Percentiles rank a stretch among this genome's conserved stretches.
Conservation (phyloP, 352 stramenopile species). For the Globisporangium emineosum region DNA sequence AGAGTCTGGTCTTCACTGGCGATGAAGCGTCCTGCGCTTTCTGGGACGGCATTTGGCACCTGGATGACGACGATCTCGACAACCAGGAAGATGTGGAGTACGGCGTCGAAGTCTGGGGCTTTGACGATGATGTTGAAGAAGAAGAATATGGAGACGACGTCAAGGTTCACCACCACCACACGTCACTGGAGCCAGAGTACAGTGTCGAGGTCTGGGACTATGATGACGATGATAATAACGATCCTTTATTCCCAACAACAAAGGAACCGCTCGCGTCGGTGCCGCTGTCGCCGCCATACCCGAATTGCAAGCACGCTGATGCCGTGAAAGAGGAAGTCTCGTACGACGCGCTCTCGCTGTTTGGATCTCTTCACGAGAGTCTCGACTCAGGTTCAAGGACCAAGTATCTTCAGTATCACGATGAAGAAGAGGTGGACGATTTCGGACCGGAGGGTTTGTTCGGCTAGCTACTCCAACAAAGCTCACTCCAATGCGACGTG, state of each 20-base stretch:
- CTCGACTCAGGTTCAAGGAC: neutral
- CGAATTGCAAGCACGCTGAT: neutral
- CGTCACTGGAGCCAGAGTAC: slow-evolving; percentile 2
- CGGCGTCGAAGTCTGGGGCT: slow-evolving; percentile 1
- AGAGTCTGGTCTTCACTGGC: slow-evolving; percentile 11
- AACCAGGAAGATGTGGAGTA: slow-evolving; percentile 5
- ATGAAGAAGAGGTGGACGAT: neutral
- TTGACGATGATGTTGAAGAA: neutral
- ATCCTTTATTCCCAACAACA: neutral
- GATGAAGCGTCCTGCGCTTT: slow-evolving; percentile 15
- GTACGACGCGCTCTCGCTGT: slow-evolving; percentile 13
- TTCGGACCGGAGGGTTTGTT: neutral
- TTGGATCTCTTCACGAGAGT: slow-evolving; percentile 8
- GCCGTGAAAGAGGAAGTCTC: neutral
- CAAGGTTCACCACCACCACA: neutral
- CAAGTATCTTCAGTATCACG: neutral
- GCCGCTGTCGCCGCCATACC: neutral
- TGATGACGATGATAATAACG: neutral
- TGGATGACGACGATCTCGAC: slow-evolving; percentile 6
- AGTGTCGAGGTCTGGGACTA: slow-evolving; percentile 8
- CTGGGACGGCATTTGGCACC: slow-evolving; percentile 16
- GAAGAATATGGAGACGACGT: neutral
- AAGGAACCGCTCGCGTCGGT: too few species aligned
- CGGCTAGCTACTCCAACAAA: neutral
- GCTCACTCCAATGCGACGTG: neutral